Evolutionary conservation across 169 alveolate species (phyloP), one percentile per base, ranked within the genome.

Genomic region (Plasmodium inui): DNA sequence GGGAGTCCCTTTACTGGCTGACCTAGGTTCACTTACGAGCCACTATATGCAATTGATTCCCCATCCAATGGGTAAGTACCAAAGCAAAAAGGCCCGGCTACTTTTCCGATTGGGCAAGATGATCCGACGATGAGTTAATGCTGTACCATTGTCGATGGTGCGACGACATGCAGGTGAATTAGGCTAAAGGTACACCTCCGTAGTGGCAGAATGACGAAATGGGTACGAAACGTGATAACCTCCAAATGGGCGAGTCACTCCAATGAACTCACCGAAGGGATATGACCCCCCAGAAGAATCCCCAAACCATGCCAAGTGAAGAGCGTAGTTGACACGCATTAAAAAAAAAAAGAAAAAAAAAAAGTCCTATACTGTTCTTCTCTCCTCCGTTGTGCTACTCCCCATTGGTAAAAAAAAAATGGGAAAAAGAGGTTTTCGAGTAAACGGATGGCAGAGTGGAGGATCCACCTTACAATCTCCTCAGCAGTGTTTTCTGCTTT

Each of bases 401-500:
- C 55, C 3, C 55, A 10, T 12, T 44, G 55, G 55, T n/a, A 44
- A 3, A 2, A 44, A 44, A 10, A 9, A 44, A 44, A 9, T 44
- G n/a, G 55, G n/a, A 12, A 44, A 12, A 9, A 9, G 3, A 0
- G 3, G 3, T 1, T 44, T 44, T 4, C 55, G 3, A 44, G 5
- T 12, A 44, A 44, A 44, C n/a, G 55, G 74, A 26, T 19, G 34
- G 32, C 37, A 19, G 74, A n/a, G 74, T 61, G 74, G 3, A 19
- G 37, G 37, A n/a, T 32, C 37, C 22, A 22, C 14, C 22, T 55
- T 57, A 88, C 9, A 88, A 14, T 46, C 53, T 88, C 81, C 94
- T 74, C 12, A 88, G 94, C 19, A 88, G 88, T 22, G 57, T 88
- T 88, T 46, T 76, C 88, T 88, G 94, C 39, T 55, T 88, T 53